Percentiles rank a stretch among this genome's conserved stretches.
Conservation (phyloP, 1,139 yeast species). For the Saccharomyces pastorianus region DNA sequence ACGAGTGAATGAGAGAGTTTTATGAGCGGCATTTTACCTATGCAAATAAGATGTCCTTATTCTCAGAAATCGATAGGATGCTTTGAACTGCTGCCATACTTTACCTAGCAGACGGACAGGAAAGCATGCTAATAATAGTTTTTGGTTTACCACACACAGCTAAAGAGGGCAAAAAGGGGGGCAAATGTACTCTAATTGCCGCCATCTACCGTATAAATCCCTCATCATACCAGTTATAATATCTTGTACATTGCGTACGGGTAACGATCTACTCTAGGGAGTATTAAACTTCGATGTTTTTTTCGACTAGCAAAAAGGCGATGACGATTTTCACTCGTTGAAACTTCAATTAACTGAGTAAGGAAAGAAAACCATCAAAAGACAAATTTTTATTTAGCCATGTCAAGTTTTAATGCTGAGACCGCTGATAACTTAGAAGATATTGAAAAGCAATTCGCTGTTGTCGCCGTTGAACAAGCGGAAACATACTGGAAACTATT, state of each 20-base stretch:
- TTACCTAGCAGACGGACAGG: too few species aligned
- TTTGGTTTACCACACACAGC: too few species aligned
- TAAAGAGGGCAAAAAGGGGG: not conserved
- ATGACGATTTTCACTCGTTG: not conserved
- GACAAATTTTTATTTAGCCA: slow-evolving; percentile 3
- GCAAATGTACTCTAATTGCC: not conserved
- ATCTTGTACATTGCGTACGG: not conserved
- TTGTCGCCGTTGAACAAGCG: slow-evolving; percentile 92
- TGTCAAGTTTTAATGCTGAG: slow-evolving; percentile 44
- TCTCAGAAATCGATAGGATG: too few species aligned
- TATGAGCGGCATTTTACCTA: not conserved
- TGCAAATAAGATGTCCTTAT: not conserved
- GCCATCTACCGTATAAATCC: not conserved
- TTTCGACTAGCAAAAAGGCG: not conserved
- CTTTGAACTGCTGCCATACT: too few species aligned
- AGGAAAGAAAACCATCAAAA: not conserved
- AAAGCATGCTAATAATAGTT: too few species aligned
- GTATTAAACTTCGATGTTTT: not conserved
- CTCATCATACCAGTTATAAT: not conserved
- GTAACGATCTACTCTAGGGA: not conserved
- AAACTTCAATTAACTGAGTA: not conserved
- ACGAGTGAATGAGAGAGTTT: too few species aligned
- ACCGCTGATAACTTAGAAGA: slow-evolving; percentile 56
- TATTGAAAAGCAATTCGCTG: slow-evolving; percentile 94
- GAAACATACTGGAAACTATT: slow-evolving; percentile 87